These are phyloP conservation scores for Podospora tetraspora DNA, from an alignment of 495 filamentous ascomycete genomes.

Conservation along the genomic window DNA sequence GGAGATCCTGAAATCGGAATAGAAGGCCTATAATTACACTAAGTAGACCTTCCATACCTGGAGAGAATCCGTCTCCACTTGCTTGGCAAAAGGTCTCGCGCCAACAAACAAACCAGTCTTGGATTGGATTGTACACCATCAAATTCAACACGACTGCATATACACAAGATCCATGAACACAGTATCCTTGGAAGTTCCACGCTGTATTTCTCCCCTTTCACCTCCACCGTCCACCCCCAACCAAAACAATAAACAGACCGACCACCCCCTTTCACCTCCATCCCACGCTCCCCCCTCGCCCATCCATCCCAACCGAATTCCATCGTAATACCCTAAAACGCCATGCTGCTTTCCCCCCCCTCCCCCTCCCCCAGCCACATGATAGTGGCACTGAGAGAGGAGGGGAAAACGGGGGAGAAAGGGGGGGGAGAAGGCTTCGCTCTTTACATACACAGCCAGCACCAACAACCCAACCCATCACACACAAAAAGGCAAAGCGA, in stretches of 20 bases:
- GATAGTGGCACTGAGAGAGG: not conserved
- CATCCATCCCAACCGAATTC: not conserved
- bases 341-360: not conserved
- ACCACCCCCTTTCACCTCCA: not conserved
- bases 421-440: not conserved
- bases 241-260: not conserved
- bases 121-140: not conserved
- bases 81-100: too few relatives aligned
- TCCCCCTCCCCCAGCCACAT: not conserved
- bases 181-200: not conserved
- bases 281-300: not conserved
- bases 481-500: not conserved
- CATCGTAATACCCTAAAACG: not conserved
- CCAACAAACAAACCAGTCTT: too few relatives aligned
- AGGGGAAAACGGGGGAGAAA: not conserved
- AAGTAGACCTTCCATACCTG: too few relatives aligned
- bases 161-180: not conserved
- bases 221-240: not conserved
- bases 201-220: not conserved
- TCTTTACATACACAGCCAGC: not conserved
- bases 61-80: too few relatives aligned
- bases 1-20: too few relatives aligned
- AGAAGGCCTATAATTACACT: too few relatives aligned
- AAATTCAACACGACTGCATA: not conserved
- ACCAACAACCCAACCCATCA: not conserved